Evolutionary conservation across 2,329 filamentous ascomycete species (phyloP).

Genomic region (Pseudogymnoascus sp.): DNA sequence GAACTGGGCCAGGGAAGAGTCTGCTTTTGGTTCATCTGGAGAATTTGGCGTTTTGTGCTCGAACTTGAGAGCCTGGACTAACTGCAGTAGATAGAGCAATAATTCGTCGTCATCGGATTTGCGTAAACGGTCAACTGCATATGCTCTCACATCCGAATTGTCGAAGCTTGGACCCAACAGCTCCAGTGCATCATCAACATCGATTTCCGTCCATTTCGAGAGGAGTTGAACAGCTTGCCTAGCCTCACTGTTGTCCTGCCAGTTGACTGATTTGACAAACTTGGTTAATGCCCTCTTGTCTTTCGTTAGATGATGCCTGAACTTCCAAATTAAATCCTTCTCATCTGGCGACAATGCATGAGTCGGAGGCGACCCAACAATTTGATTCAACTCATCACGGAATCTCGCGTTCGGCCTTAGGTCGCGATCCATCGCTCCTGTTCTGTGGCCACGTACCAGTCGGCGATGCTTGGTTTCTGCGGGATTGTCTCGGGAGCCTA

Average conservation of each 20-base stretch:
- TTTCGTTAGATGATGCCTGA: slow-evolving; percentile 84
- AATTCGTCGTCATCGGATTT: slow-evolving; percentile 92
- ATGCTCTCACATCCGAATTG: slow-evolving; percentile 78
- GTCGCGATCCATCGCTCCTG: slow-evolving; percentile 90
- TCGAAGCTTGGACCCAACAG: slow-evolving; percentile 87
- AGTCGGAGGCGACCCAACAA: slow-evolving; percentile 88
- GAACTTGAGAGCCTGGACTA: slow-evolving; percentile 94
- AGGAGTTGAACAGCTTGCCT: slow-evolving; percentile 85
- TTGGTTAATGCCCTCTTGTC: slow-evolving; percentile 93
- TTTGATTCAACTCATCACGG: slow-evolving; percentile 82
- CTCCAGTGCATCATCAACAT: slow-evolving; percentile 92
- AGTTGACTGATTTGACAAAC: slow-evolving; percentile 95
- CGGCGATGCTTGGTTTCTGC: slow-evolving; percentile 91
- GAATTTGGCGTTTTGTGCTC: slow-evolving; percentile 63
- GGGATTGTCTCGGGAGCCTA: slow-evolving; percentile 81
- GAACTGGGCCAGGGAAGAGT: slow-evolving; percentile 83
- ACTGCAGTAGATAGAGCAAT: slow-evolving; percentile 80
- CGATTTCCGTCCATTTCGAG: slow-evolving; percentile 90
- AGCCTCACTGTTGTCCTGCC: slow-evolving; percentile 76
- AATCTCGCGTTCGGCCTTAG: slow-evolving; percentile 94
- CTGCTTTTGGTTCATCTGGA: slow-evolving; percentile 53
- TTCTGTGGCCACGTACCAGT: slow-evolving; percentile 80
- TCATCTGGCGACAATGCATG: slow-evolving; percentile 82
- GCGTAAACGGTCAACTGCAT: slow-evolving; percentile 82
- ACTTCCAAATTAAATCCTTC: slow-evolving; percentile 95